Evolutionary conservation across 768 basidiomycete species (phyloP).

Genomic region (Holtermannia corniformis): DNA sequence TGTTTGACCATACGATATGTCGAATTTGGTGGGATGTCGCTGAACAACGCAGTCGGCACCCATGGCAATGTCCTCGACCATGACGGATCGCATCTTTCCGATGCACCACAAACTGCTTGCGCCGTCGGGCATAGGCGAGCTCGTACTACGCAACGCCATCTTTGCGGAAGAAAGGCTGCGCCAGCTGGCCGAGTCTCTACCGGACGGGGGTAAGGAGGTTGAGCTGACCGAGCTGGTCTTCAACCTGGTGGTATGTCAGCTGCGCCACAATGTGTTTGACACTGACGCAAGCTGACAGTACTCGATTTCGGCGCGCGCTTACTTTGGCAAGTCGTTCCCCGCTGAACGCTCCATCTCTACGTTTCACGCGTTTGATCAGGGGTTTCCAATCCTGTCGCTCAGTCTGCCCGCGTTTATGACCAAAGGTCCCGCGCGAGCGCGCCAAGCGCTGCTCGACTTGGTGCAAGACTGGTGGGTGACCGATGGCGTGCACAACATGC

Average conservation of each 20-base stretch:
- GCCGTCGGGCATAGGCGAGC: background rate
- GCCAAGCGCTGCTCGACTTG: slow-evolving; percentile 6
- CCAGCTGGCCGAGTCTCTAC: background rate
- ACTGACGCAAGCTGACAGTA: slow-evolving; percentile 9
- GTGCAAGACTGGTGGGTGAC: slow-evolving; percentile 14
- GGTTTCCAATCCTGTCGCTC: slow-evolving; percentile 17
- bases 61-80: background rate
- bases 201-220: slow-evolving; percentile 5
- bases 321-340: slow-evolving; percentile 17
- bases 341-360: slow-evolving; percentile 1
- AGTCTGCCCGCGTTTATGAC: slow-evolving; percentile 5
- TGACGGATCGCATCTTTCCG: background rate
- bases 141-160: background rate
- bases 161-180: background rate
- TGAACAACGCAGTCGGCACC: background rate
- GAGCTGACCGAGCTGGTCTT: slow-evolving; percentile 9
- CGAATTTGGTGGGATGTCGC: background rate
- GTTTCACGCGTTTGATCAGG: slow-evolving; percentile 14
- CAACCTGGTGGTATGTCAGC: slow-evolving; percentile 15
- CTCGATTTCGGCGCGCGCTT: slow-evolving; percentile 18
- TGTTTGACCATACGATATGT: too few species aligned
- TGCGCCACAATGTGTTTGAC: background rate
- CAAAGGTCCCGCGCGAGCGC: background rate
- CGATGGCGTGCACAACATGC: background rate
- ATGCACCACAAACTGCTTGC: background rate